Base-by-base conservation (phyloP, 352 stramenopile species). In the Pilasporangium apinafurcum region DNA sequence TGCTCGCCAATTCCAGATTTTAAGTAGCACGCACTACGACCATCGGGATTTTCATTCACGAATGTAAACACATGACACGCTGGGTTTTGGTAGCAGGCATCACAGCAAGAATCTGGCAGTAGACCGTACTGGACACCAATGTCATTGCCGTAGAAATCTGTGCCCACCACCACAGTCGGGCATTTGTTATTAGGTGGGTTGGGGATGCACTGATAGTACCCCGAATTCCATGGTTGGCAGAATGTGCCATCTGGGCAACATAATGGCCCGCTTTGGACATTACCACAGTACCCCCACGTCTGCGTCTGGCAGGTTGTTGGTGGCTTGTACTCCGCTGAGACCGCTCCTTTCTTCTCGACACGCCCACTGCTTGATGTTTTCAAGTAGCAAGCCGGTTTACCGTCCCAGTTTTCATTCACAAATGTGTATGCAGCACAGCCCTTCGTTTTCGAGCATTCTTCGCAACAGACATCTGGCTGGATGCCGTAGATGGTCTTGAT, bases 371-470 rank as follows among this genome's bases (percentile, higher is more conserved):
- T 46, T 9, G 65, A 60, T 13, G 32, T 58, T 40, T 84, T 82
- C 26, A 84, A 52, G 52, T 80, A 84, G 45, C 71, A 84, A 14
- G 56, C 57, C 1, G 65, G 56, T 44, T 65, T 64, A 13, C 67
- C 70, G 29, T 81, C 67, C 6, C 47, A 13, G 39, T 81, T 83
- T 30, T 74, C 42, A 41, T 82, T 84, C 18, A 79, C 57, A 17
- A 79, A 83, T 5, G 72, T 83, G 65, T 74, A 83, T 18, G 64
- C 69, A 29, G 52, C 42, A 48, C 73, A 86, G 12, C 65, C 73
- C 3, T 12, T 36, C n/a, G 62, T 77, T n/a, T 22, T 44, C 2
- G 42, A 28, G 42, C 74, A 84, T 36, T 62, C 47, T 25, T 69
- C 65, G 33, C 59, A 79, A 33, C 62, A 80, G 8, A 53, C 49